Evolutionary conservation across 768 basidiomycete genomes (phyloP), one percentile per base, ranked within the genome.

Genomic region (Lactarius deliciosus): DNA sequence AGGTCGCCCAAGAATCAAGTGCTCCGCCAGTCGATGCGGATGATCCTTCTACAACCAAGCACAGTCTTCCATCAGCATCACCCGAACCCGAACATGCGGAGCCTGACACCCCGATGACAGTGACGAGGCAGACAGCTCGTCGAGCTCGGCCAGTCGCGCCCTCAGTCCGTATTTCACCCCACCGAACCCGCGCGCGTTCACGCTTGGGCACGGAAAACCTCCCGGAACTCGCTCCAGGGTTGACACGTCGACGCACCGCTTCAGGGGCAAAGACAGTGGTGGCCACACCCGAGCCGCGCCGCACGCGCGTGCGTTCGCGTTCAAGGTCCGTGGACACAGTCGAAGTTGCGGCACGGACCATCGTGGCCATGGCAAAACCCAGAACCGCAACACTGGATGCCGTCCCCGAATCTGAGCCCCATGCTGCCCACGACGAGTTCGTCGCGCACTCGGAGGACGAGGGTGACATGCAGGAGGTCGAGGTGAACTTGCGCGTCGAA

Each of bases 391-490:
- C 13, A 16, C 34, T 36, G 18, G 18, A 64, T 2, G 34, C 53
- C 18, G 40, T 47, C n/a, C 20, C 16, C 20, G 66, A 64, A 20
- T 47, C 58, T n/a, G 66, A 63, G 16, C 36, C 62, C 36, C 62
- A 38, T 36, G 32, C 40, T 38, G 5, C 30, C 47, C n/a, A 50
- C 1, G 66, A 68, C 7, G 66, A 68, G 41, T 68, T 64, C 16
- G 53, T 32, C 25, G 58, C 30, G 11, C 2, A 40, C 53, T 68
- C 66, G 34, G 53, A 47, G n/a, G 66, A 66, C 2, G 65, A 68
- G 34, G 5, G 13, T 36, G 66, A 68, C 10, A 59, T 64, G 63
- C 40, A 68, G 18, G 62, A 68, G 28, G 66, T 68, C 9, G 63
- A 68, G 43, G 58, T 34, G 2, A 45, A 67, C 25, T 64, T 67